phyloP scores from a whole-genome alignment of 768 basidiomycete genomes.

The Leucosporidium creatinivorum region DNA sequence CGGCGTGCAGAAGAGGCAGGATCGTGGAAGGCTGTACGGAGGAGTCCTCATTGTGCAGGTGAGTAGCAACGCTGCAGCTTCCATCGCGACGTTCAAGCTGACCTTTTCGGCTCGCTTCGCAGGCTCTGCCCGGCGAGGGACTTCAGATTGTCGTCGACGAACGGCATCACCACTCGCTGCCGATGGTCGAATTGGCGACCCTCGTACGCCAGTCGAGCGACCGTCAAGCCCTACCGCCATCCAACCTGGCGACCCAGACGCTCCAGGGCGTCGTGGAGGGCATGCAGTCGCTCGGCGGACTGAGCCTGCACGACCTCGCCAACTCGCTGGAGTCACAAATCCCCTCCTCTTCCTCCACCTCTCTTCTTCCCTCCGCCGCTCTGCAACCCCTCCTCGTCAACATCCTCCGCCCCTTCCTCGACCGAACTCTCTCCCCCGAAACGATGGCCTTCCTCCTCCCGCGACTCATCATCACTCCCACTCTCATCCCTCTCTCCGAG shows the following conservation, averaged over 20 bases:
- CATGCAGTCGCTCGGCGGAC: not conserved
- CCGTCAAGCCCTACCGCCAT: not conserved
- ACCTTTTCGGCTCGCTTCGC: not conserved
- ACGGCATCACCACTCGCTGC: constrained; percentile 26
- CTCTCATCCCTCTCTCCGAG: constrained; percentile 22
- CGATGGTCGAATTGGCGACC: constrained; percentile 22
- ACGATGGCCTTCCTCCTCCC: constrained; percentile 7
- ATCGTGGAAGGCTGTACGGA: constrained; percentile 20
- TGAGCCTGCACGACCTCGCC: constrained; percentile 15
- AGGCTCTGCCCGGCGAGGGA: constrained; percentile 25
- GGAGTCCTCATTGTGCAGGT: constrained; percentile 25
- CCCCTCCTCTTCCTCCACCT: not conserved
- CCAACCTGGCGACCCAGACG: not conserved
- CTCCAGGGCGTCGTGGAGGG: constrained; percentile 5
- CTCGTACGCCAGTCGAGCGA: constrained; percentile 9
- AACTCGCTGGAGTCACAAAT: not conserved
- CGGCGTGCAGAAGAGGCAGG: constrained; percentile 19
- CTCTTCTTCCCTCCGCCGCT: not conserved
- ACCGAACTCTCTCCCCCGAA: constrained; percentile 1
- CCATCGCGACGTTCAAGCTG: too few relatives aligned
- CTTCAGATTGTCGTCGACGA: constrained; percentile 30
- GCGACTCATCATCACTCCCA: constrained; percentile 16
- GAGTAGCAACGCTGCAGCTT: not conserved
- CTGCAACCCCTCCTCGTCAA: constrained; percentile 11
- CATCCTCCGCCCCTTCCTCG: constrained; percentile 13